A percentile compares a stretch with the other conserved stretches of the same genome.
Evolutionary conservation across 2,329 filamentous ascomycete species (phyloP).

Genomic region (Colletotrichum spaethianum): DNA sequence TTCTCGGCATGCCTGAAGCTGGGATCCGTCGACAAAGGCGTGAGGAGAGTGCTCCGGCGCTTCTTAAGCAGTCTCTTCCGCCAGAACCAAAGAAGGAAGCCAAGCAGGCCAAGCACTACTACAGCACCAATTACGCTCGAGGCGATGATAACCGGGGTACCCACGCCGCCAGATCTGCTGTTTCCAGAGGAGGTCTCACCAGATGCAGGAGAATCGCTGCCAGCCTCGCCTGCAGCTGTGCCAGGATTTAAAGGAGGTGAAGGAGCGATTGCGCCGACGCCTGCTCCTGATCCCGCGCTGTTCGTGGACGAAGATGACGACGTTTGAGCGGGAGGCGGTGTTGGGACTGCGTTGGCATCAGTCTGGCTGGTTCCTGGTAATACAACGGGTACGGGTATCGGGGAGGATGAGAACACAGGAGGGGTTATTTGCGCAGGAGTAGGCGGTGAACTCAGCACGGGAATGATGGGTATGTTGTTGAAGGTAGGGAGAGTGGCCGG

Average conservation of each 20-base stretch:
- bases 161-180: constrained; percentile 44
- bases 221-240: constrained; percentile 34
- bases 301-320: constrained; percentile 19
- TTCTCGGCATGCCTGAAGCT: constrained; percentile 45
- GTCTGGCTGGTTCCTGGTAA: constrained; percentile 51
- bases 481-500: constrained; percentile 37
- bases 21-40: constrained; percentile 59
- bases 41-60: constrained; percentile 64
- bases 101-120: constrained; percentile 60
- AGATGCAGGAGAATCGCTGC: constrained; percentile 20
- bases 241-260: constrained; percentile 31
- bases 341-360: constrained; percentile 51
- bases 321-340: constrained; percentile 37
- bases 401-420: constrained; percentile 17
- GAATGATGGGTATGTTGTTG: constrained; percentile 30
- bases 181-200: constrained; percentile 27
- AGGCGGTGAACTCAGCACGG: constrained; percentile 22
- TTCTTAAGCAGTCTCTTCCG: constrained; percentile 58
- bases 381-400: constrained; percentile 24
- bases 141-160: constrained; percentile 61
- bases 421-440: constrained; percentile 17
- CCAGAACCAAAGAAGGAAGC: constrained; percentile 66
- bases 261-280: constrained; percentile 3
- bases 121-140: constrained; percentile 67
- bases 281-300: constrained; percentile 1